phyloP scores from a whole-genome alignment of 768 basidiomycete species.

The Naematelia encephala region DNA sequence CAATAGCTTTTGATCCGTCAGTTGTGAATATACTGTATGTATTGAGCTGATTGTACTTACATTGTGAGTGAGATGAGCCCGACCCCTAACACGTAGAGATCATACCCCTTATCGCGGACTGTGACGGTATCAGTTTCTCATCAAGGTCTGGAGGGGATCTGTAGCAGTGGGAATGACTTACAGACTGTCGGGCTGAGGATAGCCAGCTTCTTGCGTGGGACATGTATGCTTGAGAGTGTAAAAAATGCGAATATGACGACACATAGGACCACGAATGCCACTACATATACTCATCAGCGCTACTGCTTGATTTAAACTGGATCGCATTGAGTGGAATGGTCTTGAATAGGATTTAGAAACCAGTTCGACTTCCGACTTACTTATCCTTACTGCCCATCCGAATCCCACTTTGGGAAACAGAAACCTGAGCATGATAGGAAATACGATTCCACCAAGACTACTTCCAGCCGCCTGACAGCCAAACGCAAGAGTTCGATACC shows the following conservation, averaged over 20 bases:
- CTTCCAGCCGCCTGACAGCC: constrained; percentile 59
- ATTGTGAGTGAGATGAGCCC: constrained; percentile 65
- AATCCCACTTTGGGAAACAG: constrained; percentile 57
- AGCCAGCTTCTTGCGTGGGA: constrained; percentile 26
- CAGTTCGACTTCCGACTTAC: constrained; percentile 10
- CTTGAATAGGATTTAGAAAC: not conserved
- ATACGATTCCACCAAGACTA: constrained; percentile 65
- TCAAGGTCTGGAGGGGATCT: no score
- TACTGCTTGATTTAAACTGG: no score
- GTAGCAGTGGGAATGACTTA: constrained; percentile 58
- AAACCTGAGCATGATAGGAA: constrained; percentile 61
- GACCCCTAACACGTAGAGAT: constrained; percentile 60
- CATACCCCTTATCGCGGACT: constrained; percentile 59
- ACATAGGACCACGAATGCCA: constrained; percentile 28
- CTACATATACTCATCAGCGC: constrained; percentile 4
- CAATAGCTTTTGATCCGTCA: constrained; percentile 56
- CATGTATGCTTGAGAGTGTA: constrained; percentile 18
- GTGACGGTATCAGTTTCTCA: constrained; percentile 60
- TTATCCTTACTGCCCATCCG: constrained; percentile 57
- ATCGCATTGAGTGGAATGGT: no score
- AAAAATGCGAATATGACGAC: constrained; percentile 17
- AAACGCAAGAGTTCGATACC: constrained; percentile 26
- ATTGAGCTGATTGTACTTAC: no score
- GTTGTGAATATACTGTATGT: no score
- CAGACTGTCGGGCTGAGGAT: constrained; percentile 29